Evolutionary conservation across 2,329 filamentous ascomycete species (phyloP), one percentile per base, ranked within the genome.

Genomic region (Podosphaera fusca): DNA sequence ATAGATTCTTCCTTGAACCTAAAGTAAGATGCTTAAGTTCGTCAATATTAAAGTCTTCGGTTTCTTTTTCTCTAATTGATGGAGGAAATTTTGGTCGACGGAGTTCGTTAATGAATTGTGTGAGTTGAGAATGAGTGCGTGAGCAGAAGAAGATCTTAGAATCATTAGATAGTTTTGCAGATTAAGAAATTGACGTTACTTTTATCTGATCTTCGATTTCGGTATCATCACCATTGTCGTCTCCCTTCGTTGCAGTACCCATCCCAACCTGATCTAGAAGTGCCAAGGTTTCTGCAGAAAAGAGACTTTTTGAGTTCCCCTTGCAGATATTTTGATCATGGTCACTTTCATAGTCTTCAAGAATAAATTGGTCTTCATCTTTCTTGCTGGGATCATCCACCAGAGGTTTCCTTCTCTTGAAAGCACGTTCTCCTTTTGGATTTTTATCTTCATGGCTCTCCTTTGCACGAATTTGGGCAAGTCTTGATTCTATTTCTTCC

Each of bases 311-410:
- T 10, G 61, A 56, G 14, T 59, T 68, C 29, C 33, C 31, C 5
- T 52, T 34, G 29, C 31, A 9, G 12, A 30, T 9, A n/a, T 58
- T 62, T 10, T 64, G 63, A 33, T 82, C 80, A 14, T 70, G 64
- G 57, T 81, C 81, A 63, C 80, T 84, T 5, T 84, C 74, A 64
- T 86, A 86, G 57, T 85, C 81, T 31, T 84, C 80, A 1, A 85
- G 71, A 40, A 78, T 68, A 62, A 82, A 86, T 45, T 76, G 72
- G 3, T 74, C 72, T 40, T 83, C 80, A 36, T 75, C 70, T 29
- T 69, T 70, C 8, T 57, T 58, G 21, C 60, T 57, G 35, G 62
- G 57, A 55, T 60, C 45, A 1, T 55, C 56, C 14, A 38, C 40
- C 4, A 59, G 57, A 21, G 69, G 65, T 67, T 69, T 68, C 66